phyloP scores from a whole-genome alignment of 306 rosid genomes.

The Rubus parviflorus region DNA sequence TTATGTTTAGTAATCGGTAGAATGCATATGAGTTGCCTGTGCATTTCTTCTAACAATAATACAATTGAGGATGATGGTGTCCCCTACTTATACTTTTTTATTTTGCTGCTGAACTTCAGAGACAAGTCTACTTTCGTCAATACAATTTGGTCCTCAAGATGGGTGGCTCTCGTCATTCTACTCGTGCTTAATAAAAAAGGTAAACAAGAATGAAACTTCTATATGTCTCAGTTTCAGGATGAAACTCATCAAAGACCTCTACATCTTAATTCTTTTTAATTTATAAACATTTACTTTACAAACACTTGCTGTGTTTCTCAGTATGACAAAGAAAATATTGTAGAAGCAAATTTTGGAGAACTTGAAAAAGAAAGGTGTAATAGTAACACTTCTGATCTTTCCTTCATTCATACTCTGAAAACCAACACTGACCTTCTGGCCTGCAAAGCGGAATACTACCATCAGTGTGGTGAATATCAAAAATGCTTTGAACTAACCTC shows the following conservation, averaged over 20 bases:
- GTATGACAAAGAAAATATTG: slow-evolving; percentile 82
- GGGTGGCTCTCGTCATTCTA: slow-evolving; percentile 95
- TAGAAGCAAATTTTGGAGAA: slow-evolving; percentile 81
- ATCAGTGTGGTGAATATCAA: slow-evolving; percentile 94
- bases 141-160: slow-evolving; percentile 87
- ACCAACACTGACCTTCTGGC: slow-evolving; percentile 84
- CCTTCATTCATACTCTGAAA: slow-evolving; percentile 65
- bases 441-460: slow-evolving; percentile 98
- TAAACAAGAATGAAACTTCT: slow-evolving; percentile 29
- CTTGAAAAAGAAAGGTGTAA: slow-evolving; percentile 73
- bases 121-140: slow-evolving; percentile 69
- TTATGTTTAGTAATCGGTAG: not conserved
- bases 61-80: not conserved
- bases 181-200: slow-evolving; percentile 91
- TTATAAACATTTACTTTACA: not conserved
- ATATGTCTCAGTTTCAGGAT: slow-evolving; percentile 21
- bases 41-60: not conserved
- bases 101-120: slow-evolving; percentile 53
- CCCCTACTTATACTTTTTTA: slow-evolving; percentile 13
- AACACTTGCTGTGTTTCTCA: slow-evolving; percentile 32
- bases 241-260: slow-evolving; percentile 2
- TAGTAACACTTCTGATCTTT: slow-evolving; percentile 58
- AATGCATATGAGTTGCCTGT: not conserved
- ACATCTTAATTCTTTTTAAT: slow-evolving; percentile 1
- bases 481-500: slow-evolving; percentile 92